These are phyloP conservation scores for Xylaria cubensis DNA, from an alignment of 495 filamentous ascomycete species.

Conservation along the genomic window DNA sequence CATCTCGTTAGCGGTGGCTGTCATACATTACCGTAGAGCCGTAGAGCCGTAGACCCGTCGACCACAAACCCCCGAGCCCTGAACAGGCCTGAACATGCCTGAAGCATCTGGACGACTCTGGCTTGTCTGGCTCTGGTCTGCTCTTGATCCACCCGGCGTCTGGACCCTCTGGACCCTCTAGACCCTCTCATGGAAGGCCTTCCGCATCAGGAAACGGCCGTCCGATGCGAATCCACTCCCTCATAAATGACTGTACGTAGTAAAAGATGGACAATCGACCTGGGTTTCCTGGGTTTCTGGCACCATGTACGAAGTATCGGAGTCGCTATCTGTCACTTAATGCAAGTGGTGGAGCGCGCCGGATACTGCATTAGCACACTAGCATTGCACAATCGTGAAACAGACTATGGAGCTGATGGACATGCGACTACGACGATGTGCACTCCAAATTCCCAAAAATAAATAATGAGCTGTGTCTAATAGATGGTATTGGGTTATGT, in stretches of 20 bases:
- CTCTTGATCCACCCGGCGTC: constrained; percentile 12
- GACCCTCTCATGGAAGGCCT: constrained; percentile 16
- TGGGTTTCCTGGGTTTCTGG: constrained; percentile 1
- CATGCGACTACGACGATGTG: constrained; percentile 10
- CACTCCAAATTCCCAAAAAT: constrained; percentile 22
- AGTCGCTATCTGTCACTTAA: constrained; percentile 19
- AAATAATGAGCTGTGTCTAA: neutral
- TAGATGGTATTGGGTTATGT: neutral
- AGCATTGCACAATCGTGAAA: constrained; percentile 18
- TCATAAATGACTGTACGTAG: constrained; percentile 10
- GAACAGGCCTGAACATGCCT: constrained; percentile 8
- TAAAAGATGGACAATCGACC: constrained; percentile 10
- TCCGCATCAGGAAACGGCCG: constrained; percentile 24
- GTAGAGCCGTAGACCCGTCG: constrained; percentile 15
- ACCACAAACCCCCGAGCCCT: too few species aligned
- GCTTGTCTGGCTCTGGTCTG: too few species aligned
- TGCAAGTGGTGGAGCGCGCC: constrained; percentile 10
- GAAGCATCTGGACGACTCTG: constrained; percentile 16
- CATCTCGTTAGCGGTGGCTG: constrained; percentile 31
- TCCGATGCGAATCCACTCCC: constrained; percentile 23
- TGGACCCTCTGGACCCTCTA: neutral
- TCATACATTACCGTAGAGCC: constrained; percentile 23
- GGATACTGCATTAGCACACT: constrained; percentile 22
- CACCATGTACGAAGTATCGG: neutral
- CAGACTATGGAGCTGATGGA: constrained; percentile 15